phyloP scores from a whole-genome alignment of 495 filamentous ascomycete species.

The Entonaema liquescens region DNA sequence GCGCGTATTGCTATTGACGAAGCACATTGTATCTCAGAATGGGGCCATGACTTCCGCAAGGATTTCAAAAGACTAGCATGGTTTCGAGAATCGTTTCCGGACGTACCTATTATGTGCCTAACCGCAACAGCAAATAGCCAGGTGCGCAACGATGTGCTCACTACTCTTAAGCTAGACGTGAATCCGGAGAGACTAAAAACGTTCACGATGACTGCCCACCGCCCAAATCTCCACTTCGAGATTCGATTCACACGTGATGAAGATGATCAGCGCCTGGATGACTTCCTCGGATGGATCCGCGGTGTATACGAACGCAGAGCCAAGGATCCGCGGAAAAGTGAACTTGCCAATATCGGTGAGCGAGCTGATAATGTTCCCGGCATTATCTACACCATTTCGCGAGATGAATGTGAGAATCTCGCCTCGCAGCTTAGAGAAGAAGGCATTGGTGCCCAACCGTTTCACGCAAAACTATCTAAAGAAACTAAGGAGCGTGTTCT shows the following conservation, averaged over 20 bases:
- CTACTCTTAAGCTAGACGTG: constrained; percentile 71
- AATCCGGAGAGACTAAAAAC: constrained; percentile 64
- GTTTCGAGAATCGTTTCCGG: constrained; percentile 82
- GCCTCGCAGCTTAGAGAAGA: constrained; percentile 68
- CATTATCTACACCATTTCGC: constrained; percentile 87
- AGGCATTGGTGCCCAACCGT: constrained; percentile 73
- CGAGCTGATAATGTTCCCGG: constrained; percentile 74
- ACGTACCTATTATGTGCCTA: constrained; percentile 87
- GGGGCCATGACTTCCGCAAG: constrained; percentile 97
- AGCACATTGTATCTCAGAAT: constrained; percentile 97
- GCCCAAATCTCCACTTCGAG: constrained; percentile 91
- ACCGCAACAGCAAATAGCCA: constrained; percentile 88
- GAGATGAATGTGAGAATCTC: constrained; percentile 78
- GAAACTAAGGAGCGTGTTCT: constrained; percentile 70
- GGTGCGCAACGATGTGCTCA: constrained; percentile 82
- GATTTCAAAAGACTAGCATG: constrained; percentile 88
- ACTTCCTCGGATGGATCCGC: constrained; percentile 78
- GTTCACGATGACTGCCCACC: constrained; percentile 81
- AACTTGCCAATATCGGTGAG: constrained; percentile 60
- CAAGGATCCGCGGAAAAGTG: constrained; percentile 54
- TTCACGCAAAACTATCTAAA: constrained; percentile 71
- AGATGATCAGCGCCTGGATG: constrained; percentile 70
- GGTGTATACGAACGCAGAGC: constrained; percentile 71
- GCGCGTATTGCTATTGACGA: constrained; percentile 90
- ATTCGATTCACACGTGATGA: constrained; percentile 84